Evolutionary conservation across 2,329 filamentous ascomycete genomes (phyloP).

Genomic region (Calonectria honghensis): DNA sequence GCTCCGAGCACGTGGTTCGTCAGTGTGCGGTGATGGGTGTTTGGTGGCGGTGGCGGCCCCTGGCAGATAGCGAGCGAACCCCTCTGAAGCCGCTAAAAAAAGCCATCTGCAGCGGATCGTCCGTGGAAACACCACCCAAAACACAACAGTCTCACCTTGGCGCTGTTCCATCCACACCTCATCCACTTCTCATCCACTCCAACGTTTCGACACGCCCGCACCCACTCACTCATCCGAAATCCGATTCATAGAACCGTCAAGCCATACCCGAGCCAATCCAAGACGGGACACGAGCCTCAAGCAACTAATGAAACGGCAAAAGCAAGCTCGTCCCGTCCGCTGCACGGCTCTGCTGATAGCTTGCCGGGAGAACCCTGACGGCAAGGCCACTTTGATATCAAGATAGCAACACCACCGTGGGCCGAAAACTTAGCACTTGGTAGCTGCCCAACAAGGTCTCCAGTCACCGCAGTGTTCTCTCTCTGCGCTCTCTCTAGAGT

Average conservation of each 20-base stretch:
- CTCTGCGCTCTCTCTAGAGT: neutral
- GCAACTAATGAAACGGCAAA: constrained; percentile 26
- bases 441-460: constrained; percentile 24
- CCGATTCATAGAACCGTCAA: constrained; percentile 37
- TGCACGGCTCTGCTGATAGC: constrained; percentile 25
- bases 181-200: constrained; percentile 29
- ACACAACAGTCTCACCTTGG: constrained; percentile 13
- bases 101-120: constrained; percentile 40
- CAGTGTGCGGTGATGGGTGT: constrained; percentile 32
- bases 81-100: constrained; percentile 39
- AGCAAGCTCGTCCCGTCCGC: constrained; percentile 18
- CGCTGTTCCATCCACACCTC: constrained; percentile 15
- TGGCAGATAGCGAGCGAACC: constrained; percentile 38
- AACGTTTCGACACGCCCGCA: constrained; percentile 28
- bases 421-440: constrained; percentile 14
- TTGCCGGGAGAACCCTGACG: constrained; percentile 33
- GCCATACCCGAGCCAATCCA: constrained; percentile 50
- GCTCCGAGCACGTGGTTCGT: constrained; percentile 48
- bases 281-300: constrained; percentile 33
- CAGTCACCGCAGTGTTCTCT: constrained; percentile 11
- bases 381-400: constrained; percentile 26
- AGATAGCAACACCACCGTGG: constrained; percentile 36
- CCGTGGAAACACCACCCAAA: constrained; percentile 23
- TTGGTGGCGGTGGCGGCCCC: constrained; percentile 37
- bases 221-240: constrained; percentile 33